phyloP scores from a whole-genome alignment of 768 basidiomycete species.

The Harrya chromipes region DNA sequence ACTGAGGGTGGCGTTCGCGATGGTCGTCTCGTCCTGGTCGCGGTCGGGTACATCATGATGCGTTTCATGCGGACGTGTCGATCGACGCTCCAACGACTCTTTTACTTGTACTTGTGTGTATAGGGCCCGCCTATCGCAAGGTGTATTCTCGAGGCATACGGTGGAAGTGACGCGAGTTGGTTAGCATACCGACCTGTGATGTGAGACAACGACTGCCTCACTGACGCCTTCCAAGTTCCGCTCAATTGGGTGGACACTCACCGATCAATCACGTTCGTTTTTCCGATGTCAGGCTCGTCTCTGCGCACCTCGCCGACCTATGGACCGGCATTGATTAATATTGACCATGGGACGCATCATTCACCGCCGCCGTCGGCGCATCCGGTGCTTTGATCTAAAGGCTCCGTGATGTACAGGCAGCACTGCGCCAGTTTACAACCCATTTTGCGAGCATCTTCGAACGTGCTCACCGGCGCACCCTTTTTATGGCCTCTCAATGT shows the following conservation, averaged over 20 bases:
- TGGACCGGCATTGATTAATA: constrained; percentile 3
- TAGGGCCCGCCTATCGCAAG: constrained; percentile 31
- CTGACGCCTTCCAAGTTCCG: not conserved
- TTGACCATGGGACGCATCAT: not conserved
- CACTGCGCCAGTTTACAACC: not conserved
- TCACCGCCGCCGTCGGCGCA: not conserved
- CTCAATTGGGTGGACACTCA: constrained; percentile 2
- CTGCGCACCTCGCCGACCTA: constrained; percentile 5
- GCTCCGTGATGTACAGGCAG: not conserved
- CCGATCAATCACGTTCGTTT: constrained; percentile 2
- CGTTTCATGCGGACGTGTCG: not conserved
- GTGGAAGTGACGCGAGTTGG: constrained; percentile 18
- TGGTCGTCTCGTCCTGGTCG: constrained; percentile 33
- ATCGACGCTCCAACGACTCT: not conserved
- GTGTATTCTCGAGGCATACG: constrained; percentile 28
- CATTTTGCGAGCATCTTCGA: constrained; percentile 1
- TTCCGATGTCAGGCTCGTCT: not conserved
- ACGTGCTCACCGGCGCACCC: constrained; percentile 4
- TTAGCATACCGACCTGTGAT: constrained; percentile 30
- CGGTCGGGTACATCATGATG: constrained; percentile 29
- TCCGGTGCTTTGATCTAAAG: constrained; percentile 5
- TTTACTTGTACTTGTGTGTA: too few species aligned
- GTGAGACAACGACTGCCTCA: constrained; percentile 22
- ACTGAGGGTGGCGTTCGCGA: constrained; percentile 32
- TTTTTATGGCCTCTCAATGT: not conserved